Percentiles rank a stretch among this genome's conserved stretches.
Conservation (phyloP, 139 green algal species). For the Tetradesmus obliquus region DNA sequence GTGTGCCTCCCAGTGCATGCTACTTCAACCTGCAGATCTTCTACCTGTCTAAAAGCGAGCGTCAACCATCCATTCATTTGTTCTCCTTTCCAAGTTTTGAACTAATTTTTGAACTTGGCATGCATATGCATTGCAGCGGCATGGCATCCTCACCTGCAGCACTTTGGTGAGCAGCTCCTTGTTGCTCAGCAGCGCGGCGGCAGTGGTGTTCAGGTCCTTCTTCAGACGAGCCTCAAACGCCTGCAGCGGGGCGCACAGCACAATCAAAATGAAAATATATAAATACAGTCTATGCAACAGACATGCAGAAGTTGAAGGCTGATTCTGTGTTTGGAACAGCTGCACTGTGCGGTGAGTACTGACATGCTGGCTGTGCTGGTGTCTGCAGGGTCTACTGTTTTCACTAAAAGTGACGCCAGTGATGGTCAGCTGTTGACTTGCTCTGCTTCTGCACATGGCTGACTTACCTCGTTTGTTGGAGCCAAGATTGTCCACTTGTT, state of each 20-base stretch:
- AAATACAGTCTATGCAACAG: background rate
- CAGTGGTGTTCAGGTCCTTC: constrained; percentile 19
- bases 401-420: background rate
- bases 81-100: too few relatives aligned
- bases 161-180: constrained; percentile 5
- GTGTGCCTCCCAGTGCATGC: too few relatives aligned
- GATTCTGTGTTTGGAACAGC: too few relatives aligned
- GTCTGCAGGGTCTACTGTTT: too few relatives aligned
- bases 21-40: too few relatives aligned
- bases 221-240: background rate
- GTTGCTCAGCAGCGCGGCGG: background rate
- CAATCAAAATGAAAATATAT: background rate
- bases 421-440: background rate
- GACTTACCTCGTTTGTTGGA: background rate
- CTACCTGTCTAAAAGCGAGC: too few relatives aligned
- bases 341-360: too few relatives aligned
- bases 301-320: too few relatives aligned
- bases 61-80: too few relatives aligned
- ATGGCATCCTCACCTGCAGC: background rate
- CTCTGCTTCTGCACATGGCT: background rate
- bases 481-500: constrained; percentile 28
- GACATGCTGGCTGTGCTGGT: too few relatives aligned
- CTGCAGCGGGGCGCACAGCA: background rate
- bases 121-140: too few relatives aligned
- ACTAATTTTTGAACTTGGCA: too few relatives aligned